These are phyloP conservation scores for Dactylella cylindrospora DNA, from an alignment of 2,329 filamentous ascomycete species.

Conservation along the genomic window DNA sequence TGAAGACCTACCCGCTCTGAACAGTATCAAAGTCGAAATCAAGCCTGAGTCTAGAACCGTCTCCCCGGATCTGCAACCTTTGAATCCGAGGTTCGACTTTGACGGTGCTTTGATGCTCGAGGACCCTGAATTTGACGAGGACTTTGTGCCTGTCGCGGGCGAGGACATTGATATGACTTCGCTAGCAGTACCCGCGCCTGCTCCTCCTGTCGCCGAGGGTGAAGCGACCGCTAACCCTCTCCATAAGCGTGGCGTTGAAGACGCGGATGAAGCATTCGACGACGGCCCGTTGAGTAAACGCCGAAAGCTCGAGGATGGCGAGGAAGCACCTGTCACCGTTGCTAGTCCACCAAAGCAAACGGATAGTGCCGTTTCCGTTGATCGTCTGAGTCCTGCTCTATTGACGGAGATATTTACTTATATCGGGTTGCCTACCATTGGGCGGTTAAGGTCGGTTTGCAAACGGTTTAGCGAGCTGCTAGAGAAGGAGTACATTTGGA, in stretches of 20 bases:
- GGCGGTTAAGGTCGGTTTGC: slow-evolving; percentile 36
- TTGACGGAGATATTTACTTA: slow-evolving; percentile 44
- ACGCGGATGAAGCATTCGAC: slow-evolving; percentile 20
- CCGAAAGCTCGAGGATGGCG: slow-evolving; percentile 8
- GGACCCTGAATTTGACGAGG: slow-evolving; percentile 41
- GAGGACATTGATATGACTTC: slow-evolving; percentile 40
- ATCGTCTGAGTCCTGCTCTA: neutral
- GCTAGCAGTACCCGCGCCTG: slow-evolving; percentile 24
- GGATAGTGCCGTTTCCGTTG: neutral
- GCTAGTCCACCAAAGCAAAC: neutral
- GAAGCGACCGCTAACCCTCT: neutral
- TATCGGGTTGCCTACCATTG: slow-evolving; percentile 24
- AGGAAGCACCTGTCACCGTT: neutral
- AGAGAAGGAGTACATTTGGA: slow-evolving; percentile 46
- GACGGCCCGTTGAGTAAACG: slow-evolving; percentile 21
- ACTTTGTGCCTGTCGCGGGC: slow-evolving; percentile 38
- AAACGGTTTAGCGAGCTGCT: slow-evolving; percentile 43
- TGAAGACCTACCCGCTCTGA: too few relatives aligned
- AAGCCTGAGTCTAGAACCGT: slow-evolving; percentile 39
- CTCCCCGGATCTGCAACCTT: slow-evolving; percentile 6
- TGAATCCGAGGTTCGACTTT: slow-evolving; percentile 11
- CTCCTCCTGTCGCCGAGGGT: slow-evolving; percentile 12
- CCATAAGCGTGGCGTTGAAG: slow-evolving; percentile 23
- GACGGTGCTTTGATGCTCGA: slow-evolving; percentile 37
- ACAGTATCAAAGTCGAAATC: too few relatives aligned